Percentiles rank a stretch among this genome's conserved stretches.
Conservation (phyloP, 2,329 filamentous ascomycete species). For the Aspergillus terreus region DNA sequence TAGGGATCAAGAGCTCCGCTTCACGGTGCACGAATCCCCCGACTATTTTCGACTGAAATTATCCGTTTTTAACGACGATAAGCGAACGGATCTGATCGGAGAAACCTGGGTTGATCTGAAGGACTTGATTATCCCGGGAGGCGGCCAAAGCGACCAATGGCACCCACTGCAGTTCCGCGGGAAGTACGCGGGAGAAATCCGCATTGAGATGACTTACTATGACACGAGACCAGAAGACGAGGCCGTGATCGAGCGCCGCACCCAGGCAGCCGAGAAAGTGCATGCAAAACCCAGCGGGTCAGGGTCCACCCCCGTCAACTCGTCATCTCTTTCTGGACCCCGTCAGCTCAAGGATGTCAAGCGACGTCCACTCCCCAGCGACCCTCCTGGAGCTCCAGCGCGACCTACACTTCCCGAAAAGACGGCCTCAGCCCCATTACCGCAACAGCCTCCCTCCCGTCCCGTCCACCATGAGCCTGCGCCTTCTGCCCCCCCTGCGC, state of each 20-base stretch:
- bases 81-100: slow-evolving; percentile 93
- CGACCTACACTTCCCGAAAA: slow-evolving; percentile 44
- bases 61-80: slow-evolving; percentile 97
- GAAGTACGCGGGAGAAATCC: slow-evolving; percentile 92
- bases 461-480: slow-evolving; percentile 20
- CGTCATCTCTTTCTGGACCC: slow-evolving; percentile 38
- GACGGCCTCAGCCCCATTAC: slow-evolving; percentile 29
- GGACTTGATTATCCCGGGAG: slow-evolving; percentile 75
- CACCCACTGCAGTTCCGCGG: slow-evolving; percentile 81
- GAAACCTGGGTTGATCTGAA: slow-evolving; percentile 86
- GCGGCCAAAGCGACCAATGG: slow-evolving; percentile 93
- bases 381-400: slow-evolving; percentile 58
- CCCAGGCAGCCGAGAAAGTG: slow-evolving; percentile 35
- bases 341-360: slow-evolving; percentile 65
- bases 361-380: slow-evolving; percentile 76
- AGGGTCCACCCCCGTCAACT: slow-evolving; percentile 17
- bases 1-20: slow-evolving; percentile 97
- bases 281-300: slow-evolving; percentile 28
- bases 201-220: slow-evolving; percentile 95
- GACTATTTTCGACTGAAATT: slow-evolving; percentile 96
- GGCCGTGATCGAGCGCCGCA: slow-evolving; percentile 54
- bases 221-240: slow-evolving; percentile 84
- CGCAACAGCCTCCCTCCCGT: slow-evolving; percentile 24
- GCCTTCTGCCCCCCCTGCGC: slow-evolving; percentile 15
- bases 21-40: slow-evolving; percentile 90